phyloP scores from a whole-genome alignment of 2,329 filamentous ascomycete species.

The Cordyceps cateniannulata region DNA sequence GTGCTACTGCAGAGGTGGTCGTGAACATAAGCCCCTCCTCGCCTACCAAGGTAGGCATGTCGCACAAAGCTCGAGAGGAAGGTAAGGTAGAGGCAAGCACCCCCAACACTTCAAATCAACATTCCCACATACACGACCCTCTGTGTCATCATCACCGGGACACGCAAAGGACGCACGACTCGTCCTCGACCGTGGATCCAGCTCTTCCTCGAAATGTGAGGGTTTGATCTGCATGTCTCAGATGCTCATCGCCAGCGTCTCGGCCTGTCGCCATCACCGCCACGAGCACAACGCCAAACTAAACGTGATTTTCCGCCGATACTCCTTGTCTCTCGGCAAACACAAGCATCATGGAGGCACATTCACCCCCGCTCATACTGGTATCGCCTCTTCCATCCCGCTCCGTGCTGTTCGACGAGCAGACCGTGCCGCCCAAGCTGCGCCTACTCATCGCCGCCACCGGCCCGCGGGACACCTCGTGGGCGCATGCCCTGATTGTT shows the following conservation, averaged over 20 bases:
- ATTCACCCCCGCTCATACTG: not conserved
- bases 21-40: not conserved
- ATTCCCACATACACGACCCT: not conserved
- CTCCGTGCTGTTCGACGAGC: slow-evolving; percentile 32
- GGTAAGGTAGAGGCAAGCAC: not conserved
- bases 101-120: not conserved
- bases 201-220: slow-evolving; percentile 16
- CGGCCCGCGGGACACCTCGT: slow-evolving; percentile 57
- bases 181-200: not conserved
- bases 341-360: not conserved
- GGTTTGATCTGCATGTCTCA: slow-evolving; percentile 27
- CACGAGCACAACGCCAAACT: not conserved
- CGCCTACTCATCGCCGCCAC: slow-evolving; percentile 60
- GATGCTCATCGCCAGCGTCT: slow-evolving; percentile 19
- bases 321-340: not conserved
- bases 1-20: slow-evolving; percentile 1
- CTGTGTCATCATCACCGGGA: not conserved
- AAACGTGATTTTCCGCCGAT: not conserved
- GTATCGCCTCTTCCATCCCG: slow-evolving; percentile 25
- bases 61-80: not conserved
- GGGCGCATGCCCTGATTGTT: slow-evolving; percentile 59
- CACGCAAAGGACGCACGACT: not conserved
- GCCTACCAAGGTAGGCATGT: too few relatives aligned
- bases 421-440: slow-evolving; percentile 38
- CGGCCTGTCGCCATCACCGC: not conserved